Evolutionary conservation across 1,139 yeast species (phyloP).

Genomic region (Yamadazyma siamensis): DNA sequence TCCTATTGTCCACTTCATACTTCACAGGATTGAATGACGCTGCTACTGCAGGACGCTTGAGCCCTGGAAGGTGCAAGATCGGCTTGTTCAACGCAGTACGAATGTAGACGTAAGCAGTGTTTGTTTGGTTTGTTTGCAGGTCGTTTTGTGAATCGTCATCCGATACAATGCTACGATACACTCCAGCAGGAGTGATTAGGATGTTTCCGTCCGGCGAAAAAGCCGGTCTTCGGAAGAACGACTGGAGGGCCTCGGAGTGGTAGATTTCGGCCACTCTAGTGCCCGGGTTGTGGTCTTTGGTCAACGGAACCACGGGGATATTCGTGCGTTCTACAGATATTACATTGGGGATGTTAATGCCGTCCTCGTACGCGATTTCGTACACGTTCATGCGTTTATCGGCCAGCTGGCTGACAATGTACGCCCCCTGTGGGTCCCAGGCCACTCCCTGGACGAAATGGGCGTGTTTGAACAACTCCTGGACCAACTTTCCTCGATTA

Average conservation of each 20-base stretch:
- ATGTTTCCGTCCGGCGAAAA: conserved; percentile 90
- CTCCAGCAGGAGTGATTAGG: conserved; percentile 80
- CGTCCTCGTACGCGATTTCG: conserved; percentile 1
- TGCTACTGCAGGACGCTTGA: conserved; percentile 81
- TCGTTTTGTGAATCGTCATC: conserved; percentile 5
- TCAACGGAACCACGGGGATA: conserved; percentile 5
- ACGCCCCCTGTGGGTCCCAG: conserved; percentile 88
- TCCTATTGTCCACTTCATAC: conserved; percentile 41
- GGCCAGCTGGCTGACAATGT: conserved; percentile 82
- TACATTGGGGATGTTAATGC: conserved; percentile 2
- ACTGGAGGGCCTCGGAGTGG: conserved; percentile 82
- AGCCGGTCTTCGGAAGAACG: conserved; percentile 80
- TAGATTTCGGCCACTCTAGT: conserved; percentile 36
- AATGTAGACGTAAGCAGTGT: conserved; percentile 76
- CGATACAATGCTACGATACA: conserved; percentile 34
- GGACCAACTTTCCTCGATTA: conserved; percentile 53
- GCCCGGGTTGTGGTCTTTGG: conserved; percentile 1
- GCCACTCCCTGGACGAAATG: conserved; percentile 95
- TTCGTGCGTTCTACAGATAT: conserved; percentile 14
- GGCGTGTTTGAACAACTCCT: conserved; percentile 66
- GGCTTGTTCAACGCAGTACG: conserved; percentile 69
- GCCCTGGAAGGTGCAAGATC: conserved; percentile 72
- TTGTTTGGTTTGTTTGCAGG: conserved; percentile 20
- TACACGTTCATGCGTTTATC: conserved; percentile 62
- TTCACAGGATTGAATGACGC: conserved; percentile 69